phyloP scores from a whole-genome alignment of 2,329 filamentous ascomycete genomes.

The Boeremia exigua region DNA sequence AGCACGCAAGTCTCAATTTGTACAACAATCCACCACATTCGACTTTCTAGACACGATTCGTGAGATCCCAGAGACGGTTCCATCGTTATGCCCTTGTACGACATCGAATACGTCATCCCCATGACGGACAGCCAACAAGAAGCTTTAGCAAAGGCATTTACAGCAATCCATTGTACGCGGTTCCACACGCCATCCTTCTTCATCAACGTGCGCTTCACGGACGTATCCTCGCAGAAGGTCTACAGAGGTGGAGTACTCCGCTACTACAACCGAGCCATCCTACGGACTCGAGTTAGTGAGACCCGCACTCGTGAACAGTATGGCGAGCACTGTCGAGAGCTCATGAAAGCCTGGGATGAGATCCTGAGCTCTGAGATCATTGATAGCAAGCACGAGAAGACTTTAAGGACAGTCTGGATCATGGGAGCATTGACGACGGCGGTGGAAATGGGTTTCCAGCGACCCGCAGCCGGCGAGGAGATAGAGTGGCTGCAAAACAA shows the following conservation, averaged over 20 bases:
- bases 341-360: neutral
- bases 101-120: slow-evolving; percentile 5
- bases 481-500: slow-evolving; percentile 3
- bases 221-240: neutral
- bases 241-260: slow-evolving; percentile 2
- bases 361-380: neutral
- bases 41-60: too few relatives aligned
- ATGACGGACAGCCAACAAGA: slow-evolving; percentile 3
- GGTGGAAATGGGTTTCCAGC: slow-evolving; percentile 8
- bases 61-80: too few relatives aligned
- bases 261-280: slow-evolving; percentile 4
- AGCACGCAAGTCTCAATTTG: neutral
- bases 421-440: slow-evolving; percentile 9
- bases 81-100: slow-evolving; percentile 4
- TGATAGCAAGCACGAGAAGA: neutral
- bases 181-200: slow-evolving; percentile 9
- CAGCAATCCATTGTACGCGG: neutral
- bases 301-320: slow-evolving; percentile 2
- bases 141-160: slow-evolving; percentile 3
- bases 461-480: slow-evolving; percentile 1
- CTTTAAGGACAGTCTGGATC: neutral
- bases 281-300: slow-evolving; percentile 1
- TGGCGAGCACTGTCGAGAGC: slow-evolving; percentile 1
- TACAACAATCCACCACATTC: too few relatives aligned
- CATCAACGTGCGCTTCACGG: slow-evolving; percentile 7